These are phyloP conservation scores for Leccinum incarnatum DNA, from an alignment of 768 basidiomycete genomes.

Conservation along the genomic window DNA sequence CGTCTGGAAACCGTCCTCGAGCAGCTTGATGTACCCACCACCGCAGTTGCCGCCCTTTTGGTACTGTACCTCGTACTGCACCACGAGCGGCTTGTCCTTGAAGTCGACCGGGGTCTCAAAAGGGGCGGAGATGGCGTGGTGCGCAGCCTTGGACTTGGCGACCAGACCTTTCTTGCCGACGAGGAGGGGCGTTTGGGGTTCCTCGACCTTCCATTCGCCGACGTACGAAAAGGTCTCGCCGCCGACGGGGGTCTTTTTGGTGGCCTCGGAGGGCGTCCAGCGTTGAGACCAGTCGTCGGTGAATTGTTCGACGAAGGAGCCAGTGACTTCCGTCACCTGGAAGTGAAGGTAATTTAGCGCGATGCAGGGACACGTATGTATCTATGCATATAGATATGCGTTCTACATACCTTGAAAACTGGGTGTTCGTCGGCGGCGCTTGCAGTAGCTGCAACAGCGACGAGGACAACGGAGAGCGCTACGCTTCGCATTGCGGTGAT, in stretches of 20 bases:
- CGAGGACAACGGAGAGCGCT: constrained; percentile 73
- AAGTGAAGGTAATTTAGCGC: constrained; percentile 1
- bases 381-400: constrained; percentile 2
- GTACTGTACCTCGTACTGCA: constrained; percentile 99
- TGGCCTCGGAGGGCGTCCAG: constrained; percentile 96
- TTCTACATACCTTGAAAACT: constrained; percentile 56
- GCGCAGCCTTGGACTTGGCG: constrained; percentile 94
- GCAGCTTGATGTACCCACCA: constrained; percentile 97
- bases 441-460: constrained; percentile 61
- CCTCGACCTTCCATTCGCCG: constrained; percentile 96
- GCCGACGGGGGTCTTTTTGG: constrained; percentile 95
- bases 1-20: constrained; percentile 92
- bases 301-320: constrained; percentile 96
- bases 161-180: constrained; percentile 90
- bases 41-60: constrained; percentile 99
- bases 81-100: constrained; percentile 80
- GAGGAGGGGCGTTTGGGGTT: constrained; percentile 71
- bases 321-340: constrained; percentile 76
- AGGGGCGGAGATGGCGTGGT: constrained; percentile 97
- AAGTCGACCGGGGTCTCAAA: constrained; percentile 79
- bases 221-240: constrained; percentile 97
- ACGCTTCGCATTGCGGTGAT: constrained; percentile 75
- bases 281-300: constrained; percentile 84
- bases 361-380: constrained; percentile 3
- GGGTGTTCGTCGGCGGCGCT: constrained; percentile 63